These are phyloP conservation scores for Ascocoryne sarcoides DNA, from an alignment of 2,329 filamentous ascomycete genomes.

Conservation along the genomic window DNA sequence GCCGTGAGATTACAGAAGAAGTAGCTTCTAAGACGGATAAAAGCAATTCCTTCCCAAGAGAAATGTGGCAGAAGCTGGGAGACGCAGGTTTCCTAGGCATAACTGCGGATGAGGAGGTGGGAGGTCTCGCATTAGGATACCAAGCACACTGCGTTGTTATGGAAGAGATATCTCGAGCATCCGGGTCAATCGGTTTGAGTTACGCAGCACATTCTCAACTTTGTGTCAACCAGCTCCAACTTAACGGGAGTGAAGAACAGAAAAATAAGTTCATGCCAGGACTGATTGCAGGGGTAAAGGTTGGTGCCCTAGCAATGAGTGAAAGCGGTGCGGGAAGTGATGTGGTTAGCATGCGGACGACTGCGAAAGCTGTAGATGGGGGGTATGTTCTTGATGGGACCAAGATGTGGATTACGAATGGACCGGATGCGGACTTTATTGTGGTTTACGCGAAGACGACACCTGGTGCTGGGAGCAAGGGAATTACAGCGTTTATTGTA, in stretches of 20 bases:
- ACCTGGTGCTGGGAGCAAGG: constrained; percentile 71
- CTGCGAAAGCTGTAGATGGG: constrained; percentile 70
- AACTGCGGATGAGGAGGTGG: constrained; percentile 86
- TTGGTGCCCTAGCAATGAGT: constrained; percentile 91
- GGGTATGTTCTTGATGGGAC: constrained; percentile 70
- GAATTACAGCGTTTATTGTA: constrained; percentile 91
- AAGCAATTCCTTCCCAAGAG: constrained; percentile 76
- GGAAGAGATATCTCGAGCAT: constrained; percentile 88
- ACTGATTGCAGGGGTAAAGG: constrained; percentile 67
- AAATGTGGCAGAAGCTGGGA: constrained; percentile 91
- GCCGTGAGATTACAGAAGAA: constrained; percentile 77
- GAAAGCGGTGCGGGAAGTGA: constrained; percentile 87
- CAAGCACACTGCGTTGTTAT: constrained; percentile 93
- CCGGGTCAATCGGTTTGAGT: constrained; percentile 74
- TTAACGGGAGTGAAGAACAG: constrained; percentile 75
- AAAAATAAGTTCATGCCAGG: constrained; percentile 74
- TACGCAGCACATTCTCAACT: constrained; percentile 95
- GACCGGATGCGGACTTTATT: constrained; percentile 84
- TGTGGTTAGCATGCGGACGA: constrained; percentile 91
- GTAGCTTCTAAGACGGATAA: constrained; percentile 77
- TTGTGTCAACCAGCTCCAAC: constrained; percentile 90
- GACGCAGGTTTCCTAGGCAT: constrained; percentile 87
- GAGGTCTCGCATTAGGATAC: constrained; percentile 86
- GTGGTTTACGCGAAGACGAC: constrained; percentile 96
- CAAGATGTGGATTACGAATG: constrained; percentile 99